A percentile compares a stretch with the other conserved stretches of the same genome.
phyloP scores from a whole-genome alignment of 2,329 filamentous ascomycete species.

The Sclerotinia minor region DNA sequence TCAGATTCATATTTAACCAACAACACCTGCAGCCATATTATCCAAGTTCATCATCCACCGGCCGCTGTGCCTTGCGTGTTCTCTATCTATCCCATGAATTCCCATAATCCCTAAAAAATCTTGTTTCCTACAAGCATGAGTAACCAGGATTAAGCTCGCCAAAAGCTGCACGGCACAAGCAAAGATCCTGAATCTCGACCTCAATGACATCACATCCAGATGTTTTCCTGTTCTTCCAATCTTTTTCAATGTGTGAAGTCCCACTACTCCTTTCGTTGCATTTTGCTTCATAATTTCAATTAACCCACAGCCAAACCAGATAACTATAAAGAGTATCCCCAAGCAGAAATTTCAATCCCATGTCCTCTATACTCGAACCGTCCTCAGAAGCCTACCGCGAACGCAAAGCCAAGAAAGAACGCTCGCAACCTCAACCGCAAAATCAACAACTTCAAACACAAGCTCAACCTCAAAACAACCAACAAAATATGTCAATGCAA shows the following conservation, averaged over 20 bases:
- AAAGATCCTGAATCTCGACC: slow-evolving; percentile 23
- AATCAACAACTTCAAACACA: slow-evolving; percentile 16
- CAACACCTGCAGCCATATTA: background rate
- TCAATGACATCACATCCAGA: slow-evolving; percentile 23
- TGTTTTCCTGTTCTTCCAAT: slow-evolving; percentile 22
- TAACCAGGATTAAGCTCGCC: slow-evolving; percentile 18
- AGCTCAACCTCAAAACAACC: background rate
- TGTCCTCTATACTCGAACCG: slow-evolving; percentile 23
- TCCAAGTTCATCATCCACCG: background rate
- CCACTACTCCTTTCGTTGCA: background rate
- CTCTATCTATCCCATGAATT: background rate
- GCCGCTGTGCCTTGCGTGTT: slow-evolving; percentile 22
- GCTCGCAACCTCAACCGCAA: slow-evolving; percentile 15
- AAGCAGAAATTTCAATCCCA: background rate
- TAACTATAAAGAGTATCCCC: slow-evolving; percentile 15
- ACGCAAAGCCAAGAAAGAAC: slow-evolving; percentile 19
- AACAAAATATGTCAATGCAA: slow-evolving; percentile 16
- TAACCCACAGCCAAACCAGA: background rate
- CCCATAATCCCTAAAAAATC: slow-evolving; percentile 19
- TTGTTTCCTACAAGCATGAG: slow-evolving; percentile 22
- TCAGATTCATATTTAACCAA: background rate
- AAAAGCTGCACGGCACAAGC: slow-evolving; percentile 11
- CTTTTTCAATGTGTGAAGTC: slow-evolving; percentile 15
- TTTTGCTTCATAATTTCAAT: slow-evolving; percentile 7
- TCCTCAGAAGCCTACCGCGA: slow-evolving; percentile 24